Evolutionary conservation across 805 yeast species (phyloP).

Genomic region (Candida suzukii): DNA sequence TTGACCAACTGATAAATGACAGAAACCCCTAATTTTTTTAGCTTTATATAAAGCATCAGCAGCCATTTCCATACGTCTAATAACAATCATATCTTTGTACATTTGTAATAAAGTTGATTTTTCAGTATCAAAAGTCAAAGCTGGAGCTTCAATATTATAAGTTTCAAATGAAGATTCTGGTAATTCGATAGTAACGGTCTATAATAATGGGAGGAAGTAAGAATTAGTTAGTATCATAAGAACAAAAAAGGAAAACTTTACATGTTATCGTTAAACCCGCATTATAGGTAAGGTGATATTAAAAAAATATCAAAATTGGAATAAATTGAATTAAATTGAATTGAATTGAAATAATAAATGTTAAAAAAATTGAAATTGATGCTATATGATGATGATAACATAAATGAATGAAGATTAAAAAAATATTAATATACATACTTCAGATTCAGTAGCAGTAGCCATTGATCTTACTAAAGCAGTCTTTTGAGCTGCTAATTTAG

Average conservation of each 20-base stretch:
- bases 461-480: constrained; percentile 17
- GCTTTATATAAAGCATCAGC: constrained; percentile 97
- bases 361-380: no score
- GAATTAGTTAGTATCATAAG: no score
- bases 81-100: constrained; percentile 93
- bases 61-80: constrained; percentile 98
- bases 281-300: no score
- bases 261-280: no score
- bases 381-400: not conserved
- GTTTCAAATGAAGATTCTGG: constrained; percentile 83
- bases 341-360: no score
- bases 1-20: constrained; percentile 97
- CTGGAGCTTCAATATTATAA: constrained; percentile 71
- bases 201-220: no score
- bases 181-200: constrained; percentile 42
- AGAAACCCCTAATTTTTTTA: constrained; percentile 97
- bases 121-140: constrained; percentile 66
- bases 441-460: constrained; percentile 24
- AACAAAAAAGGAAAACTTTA: no score
- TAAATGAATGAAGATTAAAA: not conserved
- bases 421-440: constrained; percentile 12
- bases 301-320: no score
- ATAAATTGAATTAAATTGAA: no score
- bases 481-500: constrained; percentile 12
- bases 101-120: constrained; percentile 76